Evolutionary conservation across 176 grass and related monocot genomes (phyloP).

Genomic region (Hsuehochloa calcarea): DNA sequence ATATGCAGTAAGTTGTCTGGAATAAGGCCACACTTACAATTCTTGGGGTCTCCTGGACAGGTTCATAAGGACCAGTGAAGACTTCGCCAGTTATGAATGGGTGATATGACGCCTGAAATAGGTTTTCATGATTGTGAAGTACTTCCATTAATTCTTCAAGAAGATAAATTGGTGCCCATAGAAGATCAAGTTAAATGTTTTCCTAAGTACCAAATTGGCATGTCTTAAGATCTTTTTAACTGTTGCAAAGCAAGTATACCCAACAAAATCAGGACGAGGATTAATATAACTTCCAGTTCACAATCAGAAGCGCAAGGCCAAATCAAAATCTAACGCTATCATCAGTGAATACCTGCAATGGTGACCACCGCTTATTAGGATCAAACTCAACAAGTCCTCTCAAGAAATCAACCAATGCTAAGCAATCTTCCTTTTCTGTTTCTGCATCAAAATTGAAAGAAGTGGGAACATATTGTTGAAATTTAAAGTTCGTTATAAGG

Average conservation of each 20-base stretch:
- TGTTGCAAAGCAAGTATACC: background rate
- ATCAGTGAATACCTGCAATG: constrained; percentile 76
- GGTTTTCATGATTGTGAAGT: constrained; percentile 32
- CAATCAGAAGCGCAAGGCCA: background rate
- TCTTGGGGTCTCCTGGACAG: constrained; percentile 70
- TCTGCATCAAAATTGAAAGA: constrained; percentile 43
- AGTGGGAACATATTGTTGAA: constrained; percentile 20
- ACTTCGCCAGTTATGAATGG: constrained; percentile 95
- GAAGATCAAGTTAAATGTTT: constrained; percentile 16
- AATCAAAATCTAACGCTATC: constrained; percentile 9
- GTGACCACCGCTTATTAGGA: constrained; percentile 93
- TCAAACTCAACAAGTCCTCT: constrained; percentile 97
- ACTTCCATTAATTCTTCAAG: constrained; percentile 23
- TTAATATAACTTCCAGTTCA: constrained; percentile 19
- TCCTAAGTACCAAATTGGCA: background rate
- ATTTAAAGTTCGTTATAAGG: background rate
- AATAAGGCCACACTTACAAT: constrained; percentile 72
- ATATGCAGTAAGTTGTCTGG: constrained; percentile 21
- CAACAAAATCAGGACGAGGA: constrained; percentile 1
- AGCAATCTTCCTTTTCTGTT: constrained; percentile 65
- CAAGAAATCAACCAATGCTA: constrained; percentile 96
- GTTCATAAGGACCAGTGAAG: constrained; percentile 74
- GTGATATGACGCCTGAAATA: constrained; percentile 85
- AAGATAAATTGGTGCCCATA: constrained; percentile 16
- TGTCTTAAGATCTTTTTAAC: background rate